These are phyloP conservation scores for Colletotrichum sp. DNA, from an alignment of 2,329 filamentous ascomycete species.

Conservation along the genomic window DNA sequence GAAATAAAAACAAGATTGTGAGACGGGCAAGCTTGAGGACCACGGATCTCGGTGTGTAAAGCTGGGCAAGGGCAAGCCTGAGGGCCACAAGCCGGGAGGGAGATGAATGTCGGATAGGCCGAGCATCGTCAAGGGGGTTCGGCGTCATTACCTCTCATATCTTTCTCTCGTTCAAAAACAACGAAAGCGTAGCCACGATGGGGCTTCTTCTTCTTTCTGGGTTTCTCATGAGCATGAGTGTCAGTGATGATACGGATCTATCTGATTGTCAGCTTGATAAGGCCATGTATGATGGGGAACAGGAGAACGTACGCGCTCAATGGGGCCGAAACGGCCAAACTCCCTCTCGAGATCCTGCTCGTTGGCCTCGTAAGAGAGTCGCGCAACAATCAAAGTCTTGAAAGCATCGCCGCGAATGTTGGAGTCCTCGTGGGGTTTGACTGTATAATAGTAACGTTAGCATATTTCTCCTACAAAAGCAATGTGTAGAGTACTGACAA, in stretches of 20 bases:
- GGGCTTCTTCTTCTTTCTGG: conserved; percentile 79
- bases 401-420: conserved; percentile 94
- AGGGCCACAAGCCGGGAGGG: conserved; percentile 46
- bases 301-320: conserved; percentile 74
- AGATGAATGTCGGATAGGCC: conserved; percentile 21
- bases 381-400: conserved; percentile 91
- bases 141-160: conserved; percentile 90
- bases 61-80: conserved; percentile 44
- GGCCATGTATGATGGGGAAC: neutral
- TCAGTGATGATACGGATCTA: conserved; percentile 90
- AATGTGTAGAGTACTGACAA: conserved; percentile 39
- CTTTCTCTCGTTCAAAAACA: conserved; percentile 94
- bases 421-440: conserved; percentile 82
- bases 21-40: conserved; percentile 66
- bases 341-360: conserved; percentile 91
- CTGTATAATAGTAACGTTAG: conserved; percentile 46
- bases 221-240: conserved; percentile 70
- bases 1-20: conserved; percentile 32
- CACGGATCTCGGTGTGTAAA: conserved; percentile 52
- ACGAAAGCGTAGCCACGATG: conserved; percentile 96
- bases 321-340: conserved; percentile 91
- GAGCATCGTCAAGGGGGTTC: conserved; percentile 10
- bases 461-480: neutral
- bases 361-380: conserved; percentile 87
- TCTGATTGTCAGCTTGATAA: conserved; percentile 5